These are phyloP conservation scores for Kazachstania africana DNA, from an alignment of 805 yeast species.

Conservation along the genomic window DNA sequence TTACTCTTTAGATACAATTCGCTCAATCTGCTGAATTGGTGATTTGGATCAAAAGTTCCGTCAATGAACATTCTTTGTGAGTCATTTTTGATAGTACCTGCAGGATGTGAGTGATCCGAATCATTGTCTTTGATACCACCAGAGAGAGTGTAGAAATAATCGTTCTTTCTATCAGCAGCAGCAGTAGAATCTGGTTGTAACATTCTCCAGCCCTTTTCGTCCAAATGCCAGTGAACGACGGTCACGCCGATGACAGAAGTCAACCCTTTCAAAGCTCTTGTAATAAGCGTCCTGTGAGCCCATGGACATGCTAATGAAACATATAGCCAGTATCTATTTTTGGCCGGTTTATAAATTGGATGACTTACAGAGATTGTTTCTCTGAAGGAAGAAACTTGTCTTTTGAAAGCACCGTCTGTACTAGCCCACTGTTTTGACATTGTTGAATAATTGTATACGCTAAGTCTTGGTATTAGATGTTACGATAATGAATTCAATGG, in stretches of 20 bases:
- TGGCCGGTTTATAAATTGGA: conserved; percentile 60
- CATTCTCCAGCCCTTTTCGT: conserved; percentile 81
- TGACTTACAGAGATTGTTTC: conserved; percentile 41
- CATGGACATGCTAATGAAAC: conserved; percentile 91
- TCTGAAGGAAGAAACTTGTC: conserved; percentile 49
- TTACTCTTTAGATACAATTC: conserved; percentile 68
- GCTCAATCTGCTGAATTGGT: conserved; percentile 47
- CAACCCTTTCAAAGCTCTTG: conserved; percentile 64
- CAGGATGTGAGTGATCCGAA: conserved; percentile 5
- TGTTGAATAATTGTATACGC: too few species aligned
- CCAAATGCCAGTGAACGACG: conserved; percentile 89
- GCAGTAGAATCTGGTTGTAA: conserved; percentile 7
- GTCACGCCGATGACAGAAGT: conserved; percentile 48
- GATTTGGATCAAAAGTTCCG: conserved; percentile 46
- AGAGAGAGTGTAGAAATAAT: conserved; percentile 5
- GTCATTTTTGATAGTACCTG: conserved; percentile 11
- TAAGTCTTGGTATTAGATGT: too few species aligned
- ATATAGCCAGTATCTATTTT: conserved; percentile 73
- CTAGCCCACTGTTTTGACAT: conserved; percentile 23
- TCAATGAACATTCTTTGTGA: conserved; percentile 17
- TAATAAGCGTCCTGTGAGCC: conserved; percentile 77
- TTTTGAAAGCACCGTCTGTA: conserved; percentile 43
- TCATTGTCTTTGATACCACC: conserved; percentile 12
- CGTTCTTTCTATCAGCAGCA: conserved; percentile 2
- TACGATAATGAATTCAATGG: too few species aligned